Conservation (phyloP, 139 green algal species). For the Auxenochlorella pyrenoidosa region DNA sequence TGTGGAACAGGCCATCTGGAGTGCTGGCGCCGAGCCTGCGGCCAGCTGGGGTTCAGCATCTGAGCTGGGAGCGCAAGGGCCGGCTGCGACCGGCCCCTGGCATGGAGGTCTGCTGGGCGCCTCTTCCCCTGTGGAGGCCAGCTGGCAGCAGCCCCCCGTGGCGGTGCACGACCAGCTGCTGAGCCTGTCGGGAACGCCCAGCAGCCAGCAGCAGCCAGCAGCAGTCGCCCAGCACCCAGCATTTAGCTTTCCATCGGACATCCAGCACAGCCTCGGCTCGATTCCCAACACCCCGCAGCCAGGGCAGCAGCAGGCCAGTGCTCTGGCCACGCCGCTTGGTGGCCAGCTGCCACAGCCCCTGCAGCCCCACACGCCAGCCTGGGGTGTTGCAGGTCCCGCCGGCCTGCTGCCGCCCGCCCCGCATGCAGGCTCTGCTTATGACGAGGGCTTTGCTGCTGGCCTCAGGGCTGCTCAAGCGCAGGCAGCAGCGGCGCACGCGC, state of each 20-base stretch:
- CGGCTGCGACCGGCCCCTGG: too few relatives aligned
- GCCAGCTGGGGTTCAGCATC: too few relatives aligned
- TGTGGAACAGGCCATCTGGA: too few relatives aligned
- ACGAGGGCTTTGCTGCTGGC: background rate
- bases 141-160: background rate
- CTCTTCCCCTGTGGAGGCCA: too few relatives aligned
- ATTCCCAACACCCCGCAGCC: background rate
- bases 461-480: background rate
- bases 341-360: background rate
- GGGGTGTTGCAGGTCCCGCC: background rate
- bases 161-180: background rate
- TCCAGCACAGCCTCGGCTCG: background rate
- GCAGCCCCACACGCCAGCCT: background rate
- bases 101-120: too few relatives aligned
- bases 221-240: background rate
- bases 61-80: too few relatives aligned
- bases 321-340: background rate
- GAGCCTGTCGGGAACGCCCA: background rate
- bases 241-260: too few relatives aligned
- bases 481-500: background rate
- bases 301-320: background rate
- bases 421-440: background rate
- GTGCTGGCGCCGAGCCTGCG: too few relatives aligned
- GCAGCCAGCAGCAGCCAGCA: background rate
- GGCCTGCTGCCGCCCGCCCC: background rate